These are phyloP conservation scores for Vicia villosa DNA, from an alignment of 306 rosid species.

Conservation along the genomic window DNA sequence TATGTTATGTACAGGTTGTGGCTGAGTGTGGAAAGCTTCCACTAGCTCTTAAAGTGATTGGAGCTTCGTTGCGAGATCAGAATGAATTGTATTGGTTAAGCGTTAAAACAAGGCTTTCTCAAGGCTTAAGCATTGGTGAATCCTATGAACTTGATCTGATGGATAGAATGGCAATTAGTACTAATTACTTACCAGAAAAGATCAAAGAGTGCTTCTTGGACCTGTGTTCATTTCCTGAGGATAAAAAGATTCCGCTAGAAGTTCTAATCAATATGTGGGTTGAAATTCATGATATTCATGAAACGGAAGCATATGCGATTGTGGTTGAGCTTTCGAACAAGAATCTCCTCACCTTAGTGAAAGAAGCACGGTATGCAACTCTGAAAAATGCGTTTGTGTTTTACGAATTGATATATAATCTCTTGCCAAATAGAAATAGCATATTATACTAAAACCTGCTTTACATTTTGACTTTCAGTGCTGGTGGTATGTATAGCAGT, in stretches of 20 bases:
- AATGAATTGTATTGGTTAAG: conserved; percentile 71
- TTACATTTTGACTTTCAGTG: conserved; percentile 52
- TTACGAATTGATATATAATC: not conserved
- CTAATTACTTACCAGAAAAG: conserved; percentile 51
- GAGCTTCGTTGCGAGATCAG: conserved; percentile 80
- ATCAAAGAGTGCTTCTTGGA: conserved; percentile 86
- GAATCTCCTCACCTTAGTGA: conserved; percentile 75
- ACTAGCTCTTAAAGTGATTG: conserved; percentile 93
- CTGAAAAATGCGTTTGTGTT: not conserved
- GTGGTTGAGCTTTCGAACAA: conserved; percentile 81
- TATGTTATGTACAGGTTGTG: conserved; percentile 58
- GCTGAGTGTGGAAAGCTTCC: conserved; percentile 90
- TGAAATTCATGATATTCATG: conserved; percentile 73
- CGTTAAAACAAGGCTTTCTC: conserved; percentile 67
- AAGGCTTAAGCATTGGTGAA: conserved; percentile 74
- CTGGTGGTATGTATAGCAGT: conserved; percentile 67
- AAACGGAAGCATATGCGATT: conserved; percentile 66
- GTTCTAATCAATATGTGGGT: conserved; percentile 82
- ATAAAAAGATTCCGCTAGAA: conserved; percentile 79
- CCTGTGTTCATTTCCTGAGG: conserved; percentile 82
- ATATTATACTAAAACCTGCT: conserved; percentile 33
- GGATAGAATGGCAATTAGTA: conserved; percentile 73
- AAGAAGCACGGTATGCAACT: conserved; percentile 69
- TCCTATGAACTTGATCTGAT: conserved; percentile 66
- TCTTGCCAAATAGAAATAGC: conserved; percentile 6